A percentile compares a stretch with the other conserved stretches of the same genome.
Evolutionary conservation across 805 yeast genomes (phyloP).

Genomic region (Ogataea saltuana): DNA sequence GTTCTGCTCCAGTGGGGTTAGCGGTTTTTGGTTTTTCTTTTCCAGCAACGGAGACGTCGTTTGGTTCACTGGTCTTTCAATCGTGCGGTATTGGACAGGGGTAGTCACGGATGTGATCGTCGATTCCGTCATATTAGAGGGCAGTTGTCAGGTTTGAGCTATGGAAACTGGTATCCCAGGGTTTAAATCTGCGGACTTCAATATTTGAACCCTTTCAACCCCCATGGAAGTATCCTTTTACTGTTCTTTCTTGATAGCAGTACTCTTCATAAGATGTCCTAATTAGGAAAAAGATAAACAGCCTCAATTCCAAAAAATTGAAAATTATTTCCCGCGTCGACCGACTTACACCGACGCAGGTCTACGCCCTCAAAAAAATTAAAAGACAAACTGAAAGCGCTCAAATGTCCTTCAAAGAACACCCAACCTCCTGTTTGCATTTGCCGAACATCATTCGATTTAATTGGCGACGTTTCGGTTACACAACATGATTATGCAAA

Average conservation of each 20-base stretch:
- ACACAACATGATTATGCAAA: neutral
- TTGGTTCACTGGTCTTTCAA: neutral
- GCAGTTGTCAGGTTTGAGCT: too few species aligned
- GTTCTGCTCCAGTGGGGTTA: slow-evolving; percentile 1
- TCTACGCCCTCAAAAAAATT: too few species aligned
- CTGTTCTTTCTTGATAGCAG: neutral
- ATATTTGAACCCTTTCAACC: neutral
- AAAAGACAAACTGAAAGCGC: too few species aligned
- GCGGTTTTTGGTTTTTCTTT: slow-evolving; percentile 4
- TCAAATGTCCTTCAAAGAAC: too few species aligned
- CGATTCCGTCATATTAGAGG: too few species aligned
- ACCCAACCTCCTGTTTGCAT: too few species aligned
- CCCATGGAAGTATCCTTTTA: too few species aligned
- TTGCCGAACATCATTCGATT: too few species aligned
- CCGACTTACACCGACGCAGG: slow-evolving; percentile 6
- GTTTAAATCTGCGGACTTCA: too few species aligned
- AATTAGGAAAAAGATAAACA: slow-evolving; percentile 15
- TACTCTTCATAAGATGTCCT: slow-evolving; percentile 5
- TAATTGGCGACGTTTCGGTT: too few species aligned
- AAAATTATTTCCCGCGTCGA: slow-evolving; percentile 3
- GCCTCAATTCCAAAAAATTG: slow-evolving; percentile 1
- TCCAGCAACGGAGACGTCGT: slow-evolving; percentile 1
- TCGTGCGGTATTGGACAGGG: slow-evolving; percentile 9
- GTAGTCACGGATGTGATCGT: slow-evolving; percentile 3
- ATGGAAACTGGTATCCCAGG: too few species aligned